Evolutionary conservation across 345 rosid genomes (phyloP), one percentile per base, ranked within the genome.

Genomic region (Eucalyptus coolabah): DNA sequence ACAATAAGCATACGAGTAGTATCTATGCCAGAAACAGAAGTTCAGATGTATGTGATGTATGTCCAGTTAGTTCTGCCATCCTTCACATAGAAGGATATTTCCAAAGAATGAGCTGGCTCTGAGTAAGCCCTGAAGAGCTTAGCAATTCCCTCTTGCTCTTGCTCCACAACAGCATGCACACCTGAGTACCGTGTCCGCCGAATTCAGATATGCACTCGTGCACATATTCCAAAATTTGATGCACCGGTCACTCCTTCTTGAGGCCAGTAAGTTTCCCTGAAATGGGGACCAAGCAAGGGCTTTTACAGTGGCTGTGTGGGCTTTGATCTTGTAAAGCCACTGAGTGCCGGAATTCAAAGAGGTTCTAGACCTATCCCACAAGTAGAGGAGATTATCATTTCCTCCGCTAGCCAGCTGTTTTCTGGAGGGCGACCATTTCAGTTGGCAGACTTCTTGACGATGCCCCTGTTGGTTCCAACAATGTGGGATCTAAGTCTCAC

Each of bases 381-480:
- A 87, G 56, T 87, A 89, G 37, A 94, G 49, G 42, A 90, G 50
- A 63, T 92, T 92, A 87, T 94, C 93, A 40, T 90, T 91, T 21
- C 94, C 94, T 92, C 95, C 95, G 18, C 94, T 94, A 6, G 94
- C 94, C 80, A 94, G 87, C 42, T 91, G 93, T 23, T 88, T 90
- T 6, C 93, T 92, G 10, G 93, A 93, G 51, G 88, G 90, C 9
- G 93, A 93, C 95, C 95, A 94, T 89, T 92, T 94, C 32, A 91
- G 89, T 37, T 93, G 93, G 51, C 93, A 94, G 40, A 94, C 91
- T 80, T 89, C 94, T 37, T 92, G 93, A 2, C 42, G 53, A 89
- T 94, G 93, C 14, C 93, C 32, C 92, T 90, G 49, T 92, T 91
- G 15, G 85, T 90, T 34, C 90, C 90, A 4, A 93, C 91, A 12